A percentile compares a stretch with the other conserved stretches of the same genome.
phyloP scores from a whole-genome alignment of 2,329 filamentous ascomycete species.

The Phaeosphaeriaceae sp. region DNA sequence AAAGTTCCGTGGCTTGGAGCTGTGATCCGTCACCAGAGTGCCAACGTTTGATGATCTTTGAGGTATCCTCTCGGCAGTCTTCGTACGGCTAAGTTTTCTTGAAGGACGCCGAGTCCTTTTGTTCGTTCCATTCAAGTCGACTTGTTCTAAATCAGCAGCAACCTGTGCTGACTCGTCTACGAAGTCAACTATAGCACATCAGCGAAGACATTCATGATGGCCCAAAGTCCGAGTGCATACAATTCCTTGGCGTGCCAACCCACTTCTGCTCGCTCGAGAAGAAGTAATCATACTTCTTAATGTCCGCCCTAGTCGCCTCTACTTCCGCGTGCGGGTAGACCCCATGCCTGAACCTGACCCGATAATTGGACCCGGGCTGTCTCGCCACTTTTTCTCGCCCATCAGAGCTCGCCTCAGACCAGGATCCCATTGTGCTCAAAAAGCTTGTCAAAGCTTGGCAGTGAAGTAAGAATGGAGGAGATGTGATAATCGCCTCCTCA shows the following conservation, averaged over 20 bases:
- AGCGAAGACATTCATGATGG: not conserved
- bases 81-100: slow-evolving; percentile 5
- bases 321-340: slow-evolving; percentile 23
- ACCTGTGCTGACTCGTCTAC: slow-evolving; percentile 24
- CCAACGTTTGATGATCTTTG: not conserved
- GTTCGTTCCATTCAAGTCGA: not conserved
- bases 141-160: slow-evolving; percentile 15
- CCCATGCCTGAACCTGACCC: slow-evolving; percentile 28
- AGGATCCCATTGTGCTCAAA: slow-evolving; percentile 7
- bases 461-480: not conserved
- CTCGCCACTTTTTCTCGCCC: slow-evolving; percentile 9
- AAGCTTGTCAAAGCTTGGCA: slow-evolving; percentile 2
- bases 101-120: slow-evolving; percentile 8
- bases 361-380: slow-evolving; percentile 20
- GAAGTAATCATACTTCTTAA: slow-evolving; percentile 36
- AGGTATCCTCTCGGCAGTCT: slow-evolving; percentile 6
- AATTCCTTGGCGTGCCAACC: slow-evolving; percentile 18
- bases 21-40: not conserved
- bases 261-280: slow-evolving; percentile 24
- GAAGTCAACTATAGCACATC: slow-evolving; percentile 21
- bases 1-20: not conserved
- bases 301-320: slow-evolving; percentile 25
- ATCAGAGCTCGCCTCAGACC: slow-evolving; percentile 7
- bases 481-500: not conserved
- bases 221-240: slow-evolving; percentile 13